Evolutionary conservation across 2,329 filamentous ascomycete species (phyloP).

Genomic region (Akanthomyces dipterigenus): DNA sequence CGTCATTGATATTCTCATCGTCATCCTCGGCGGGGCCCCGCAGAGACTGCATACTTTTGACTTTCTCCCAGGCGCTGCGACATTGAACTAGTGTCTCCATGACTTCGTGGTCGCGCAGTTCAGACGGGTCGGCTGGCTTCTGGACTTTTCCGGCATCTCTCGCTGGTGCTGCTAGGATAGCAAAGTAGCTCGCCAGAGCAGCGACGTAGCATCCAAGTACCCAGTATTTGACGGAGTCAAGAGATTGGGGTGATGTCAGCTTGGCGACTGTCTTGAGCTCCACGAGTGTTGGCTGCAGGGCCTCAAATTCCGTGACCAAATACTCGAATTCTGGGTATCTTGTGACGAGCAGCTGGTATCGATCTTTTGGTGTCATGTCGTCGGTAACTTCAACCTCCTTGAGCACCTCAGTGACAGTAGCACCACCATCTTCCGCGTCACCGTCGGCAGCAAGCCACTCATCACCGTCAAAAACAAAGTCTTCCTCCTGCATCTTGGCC

Average conservation of each 20-base stretch:
- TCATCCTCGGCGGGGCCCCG: slow-evolving; percentile 31
- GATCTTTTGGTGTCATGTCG: slow-evolving; percentile 69
- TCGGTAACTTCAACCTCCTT: slow-evolving; percentile 76
- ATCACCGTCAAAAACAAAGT: slow-evolving; percentile 87
- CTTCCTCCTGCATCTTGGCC: slow-evolving; percentile 79
- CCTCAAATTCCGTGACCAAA: slow-evolving; percentile 70
- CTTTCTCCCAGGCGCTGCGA: slow-evolving; percentile 70
- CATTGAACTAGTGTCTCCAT: slow-evolving; percentile 81
- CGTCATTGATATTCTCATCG: slow-evolving; percentile 25
- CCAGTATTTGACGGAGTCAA: slow-evolving; percentile 67
- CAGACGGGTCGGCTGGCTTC: slow-evolving; percentile 63
- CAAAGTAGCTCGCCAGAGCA: slow-evolving; percentile 87
- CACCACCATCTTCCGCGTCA: slow-evolving; percentile 43
- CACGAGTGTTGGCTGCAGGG: slow-evolving; percentile 60
- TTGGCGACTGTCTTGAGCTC: slow-evolving; percentile 53
- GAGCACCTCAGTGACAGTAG: slow-evolving; percentile 77
- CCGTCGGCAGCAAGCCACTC: slow-evolving; percentile 66
- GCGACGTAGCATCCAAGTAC: slow-evolving; percentile 81
- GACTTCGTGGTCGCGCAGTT: slow-evolving; percentile 81
- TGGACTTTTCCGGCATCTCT: slow-evolving; percentile 47
- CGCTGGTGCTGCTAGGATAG: slow-evolving; percentile 76
- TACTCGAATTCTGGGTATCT: slow-evolving; percentile 91
- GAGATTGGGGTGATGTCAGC: slow-evolving; percentile 41
- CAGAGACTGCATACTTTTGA: slow-evolving; percentile 56
- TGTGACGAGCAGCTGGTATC: slow-evolving; percentile 65